A percentile compares a stretch with the other conserved stretches of the same genome.
Evolutionary conservation across 345 rosid genomes (phyloP).

Genomic region (Corymbia maculata): DNA sequence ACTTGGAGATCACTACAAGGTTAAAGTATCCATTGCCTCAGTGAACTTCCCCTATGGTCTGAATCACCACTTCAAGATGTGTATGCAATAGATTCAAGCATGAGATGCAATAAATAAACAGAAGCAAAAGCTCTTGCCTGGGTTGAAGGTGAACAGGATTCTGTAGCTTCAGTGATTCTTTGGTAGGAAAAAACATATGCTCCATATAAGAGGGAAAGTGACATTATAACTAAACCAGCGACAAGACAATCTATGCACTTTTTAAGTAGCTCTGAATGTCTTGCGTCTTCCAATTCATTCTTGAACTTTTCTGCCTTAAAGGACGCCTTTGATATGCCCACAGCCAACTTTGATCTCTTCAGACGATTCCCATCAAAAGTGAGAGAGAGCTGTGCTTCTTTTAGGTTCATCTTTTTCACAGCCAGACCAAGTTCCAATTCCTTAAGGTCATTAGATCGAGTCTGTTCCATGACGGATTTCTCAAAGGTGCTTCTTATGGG

Average conservation of each 20-base stretch:
- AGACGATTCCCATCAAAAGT: constrained; percentile 45
- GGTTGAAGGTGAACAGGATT: constrained; percentile 35
- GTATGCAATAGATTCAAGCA: neutral
- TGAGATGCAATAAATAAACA: neutral
- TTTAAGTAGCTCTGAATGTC: constrained; percentile 54
- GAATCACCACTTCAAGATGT: neutral
- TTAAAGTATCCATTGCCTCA: neutral
- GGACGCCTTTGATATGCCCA: constrained; percentile 59
- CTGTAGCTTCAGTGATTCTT: constrained; percentile 64
- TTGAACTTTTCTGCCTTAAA: constrained; percentile 70
- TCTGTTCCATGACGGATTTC: constrained; percentile 50
- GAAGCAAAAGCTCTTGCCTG: constrained; percentile 18
- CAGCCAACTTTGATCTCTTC: constrained; percentile 52
- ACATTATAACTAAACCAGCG: constrained; percentile 60
- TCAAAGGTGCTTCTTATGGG: constrained; percentile 23
- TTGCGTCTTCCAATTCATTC: constrained; percentile 55
- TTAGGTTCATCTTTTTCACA: constrained; percentile 35
- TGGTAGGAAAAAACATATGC: constrained; percentile 51
- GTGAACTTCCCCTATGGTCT: neutral
- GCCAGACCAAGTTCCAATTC: constrained; percentile 40
- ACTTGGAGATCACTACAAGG: neutral
- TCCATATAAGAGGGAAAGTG: constrained; percentile 42
- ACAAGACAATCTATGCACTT: constrained; percentile 72
- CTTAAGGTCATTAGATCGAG: constrained; percentile 74
- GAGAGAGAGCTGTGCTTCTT: constrained; percentile 44